Evolutionary conservation across 768 basidiomycete genomes (phyloP), one percentile per base, ranked within the genome.

Genomic region (Suillus sp.): DNA sequence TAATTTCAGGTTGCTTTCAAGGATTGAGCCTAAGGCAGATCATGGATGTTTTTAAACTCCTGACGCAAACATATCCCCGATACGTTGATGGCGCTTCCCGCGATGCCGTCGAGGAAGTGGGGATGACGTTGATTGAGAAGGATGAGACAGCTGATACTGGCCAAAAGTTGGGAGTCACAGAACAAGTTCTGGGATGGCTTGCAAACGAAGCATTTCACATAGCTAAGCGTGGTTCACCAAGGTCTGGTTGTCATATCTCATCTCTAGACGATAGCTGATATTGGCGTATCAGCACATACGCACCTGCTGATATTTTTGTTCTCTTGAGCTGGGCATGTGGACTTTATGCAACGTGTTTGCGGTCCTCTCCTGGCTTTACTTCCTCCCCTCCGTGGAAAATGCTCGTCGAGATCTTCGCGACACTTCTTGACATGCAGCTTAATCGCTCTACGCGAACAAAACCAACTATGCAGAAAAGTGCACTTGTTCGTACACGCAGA

Each of bases 101-200:
- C 64, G 82, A 85, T 61, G 91, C 90, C 2, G 90, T 92, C 0
- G 87, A 93, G 68, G 76, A 77, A 2, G 82, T 93, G 35, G 86
- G 84, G 0, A 82, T 85, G 71, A 84, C 85, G 54, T 69, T 95
- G 61, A 83, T 92, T 22, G 77, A 78, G 30, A 84, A 84, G 42
- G 91, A 93, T 67, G 85, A 88, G 63, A 83, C 77, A 16, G 69
- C 78, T 27, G 68, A 10, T 78, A 78, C 34, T 51, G 81, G 82
- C 63, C 75, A 72, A 22, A 85, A 81, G 66, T 70, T 87, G 18
- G 89, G 89, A 38, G 82, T 91, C 3, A 74, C 84, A 22, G 89
- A 92, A 68, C 84, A 89, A 68, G 83, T 95, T 18, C 74, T 93
- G 40, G 90, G 84, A 48, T 96, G 93, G 92, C 77, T 93, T 9